Evolutionary conservation across 2,329 filamentous ascomycete genomes (phyloP).

Genomic region (Grosmannia penicillata): DNA sequence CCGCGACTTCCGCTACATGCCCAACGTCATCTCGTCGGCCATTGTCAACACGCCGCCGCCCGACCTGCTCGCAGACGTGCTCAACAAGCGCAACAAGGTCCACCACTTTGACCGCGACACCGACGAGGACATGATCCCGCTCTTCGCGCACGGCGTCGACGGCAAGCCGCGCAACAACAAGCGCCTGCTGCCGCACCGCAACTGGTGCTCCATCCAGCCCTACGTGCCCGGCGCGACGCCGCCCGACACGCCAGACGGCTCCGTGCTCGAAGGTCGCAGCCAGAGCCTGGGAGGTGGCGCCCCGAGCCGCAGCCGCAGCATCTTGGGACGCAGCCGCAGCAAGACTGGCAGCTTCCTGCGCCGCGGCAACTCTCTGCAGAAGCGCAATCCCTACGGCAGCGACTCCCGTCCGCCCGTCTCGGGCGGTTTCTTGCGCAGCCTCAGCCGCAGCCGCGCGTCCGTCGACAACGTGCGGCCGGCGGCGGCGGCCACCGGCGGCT

Average conservation of each 20-base stretch:
- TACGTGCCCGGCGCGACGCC: slow-evolving; percentile 71
- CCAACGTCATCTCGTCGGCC: slow-evolving; percentile 84
- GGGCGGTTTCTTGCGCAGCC: slow-evolving; percentile 28
- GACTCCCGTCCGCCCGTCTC: slow-evolving; percentile 35
- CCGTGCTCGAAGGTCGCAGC: slow-evolving; percentile 28
- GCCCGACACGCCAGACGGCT: slow-evolving; percentile 45
- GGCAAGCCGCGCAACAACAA: slow-evolving; percentile 86
- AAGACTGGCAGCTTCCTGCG: too few relatives aligned
- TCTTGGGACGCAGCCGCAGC: slow-evolving; percentile 23
- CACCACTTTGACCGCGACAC: slow-evolving; percentile 62
- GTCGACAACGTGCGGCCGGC: slow-evolving; percentile 20
- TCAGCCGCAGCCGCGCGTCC: slow-evolving; percentile 19
- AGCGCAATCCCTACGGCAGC: slow-evolving; percentile 12
- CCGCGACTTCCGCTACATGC: slow-evolving; percentile 90
- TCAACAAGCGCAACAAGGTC: slow-evolving; percentile 84
- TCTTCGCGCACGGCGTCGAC: slow-evolving; percentile 82
- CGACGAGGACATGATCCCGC: slow-evolving; percentile 88
- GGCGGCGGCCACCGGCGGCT: slow-evolving; percentile 8
- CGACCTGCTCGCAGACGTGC: slow-evolving; percentile 73
- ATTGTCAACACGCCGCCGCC: slow-evolving; percentile 88
- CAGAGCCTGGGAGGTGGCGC: too few relatives aligned
- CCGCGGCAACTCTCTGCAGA: slow-evolving; percentile 21
- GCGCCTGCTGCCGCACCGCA: slow-evolving; percentile 71
- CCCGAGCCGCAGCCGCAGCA: slow-evolving; percentile 21
- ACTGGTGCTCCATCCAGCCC: slow-evolving; percentile 86